phyloP scores from a whole-genome alignment of 371 early-diverging fungal genomes.

The Mortierella sp. region DNA sequence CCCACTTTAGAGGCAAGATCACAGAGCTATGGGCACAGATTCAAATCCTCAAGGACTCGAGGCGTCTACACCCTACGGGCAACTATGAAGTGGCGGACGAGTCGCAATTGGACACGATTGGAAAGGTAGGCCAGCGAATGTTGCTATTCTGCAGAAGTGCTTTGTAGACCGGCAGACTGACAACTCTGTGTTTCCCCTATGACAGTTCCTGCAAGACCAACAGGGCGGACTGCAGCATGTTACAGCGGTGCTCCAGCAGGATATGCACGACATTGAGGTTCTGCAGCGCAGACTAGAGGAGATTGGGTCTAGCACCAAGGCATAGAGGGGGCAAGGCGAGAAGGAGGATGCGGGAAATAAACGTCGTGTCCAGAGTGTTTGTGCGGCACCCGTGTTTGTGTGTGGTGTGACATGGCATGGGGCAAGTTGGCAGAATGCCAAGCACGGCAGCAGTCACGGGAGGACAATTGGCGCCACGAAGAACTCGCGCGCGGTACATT shows the following conservation, averaged over 20 bases:
- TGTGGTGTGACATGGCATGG: too few species aligned
- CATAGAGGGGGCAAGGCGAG: conserved; percentile 7
- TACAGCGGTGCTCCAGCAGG: conserved; percentile 65
- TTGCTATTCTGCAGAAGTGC: neutral
- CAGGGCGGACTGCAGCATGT: conserved; percentile 72
- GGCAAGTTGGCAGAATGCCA: too few species aligned
- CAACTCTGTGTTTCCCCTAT: too few species aligned
- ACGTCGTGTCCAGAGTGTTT: too few species aligned
- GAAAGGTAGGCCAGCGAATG: conserved; percentile 55
- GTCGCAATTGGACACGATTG: conserved; percentile 58
- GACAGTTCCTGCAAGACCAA: conserved; percentile 67
- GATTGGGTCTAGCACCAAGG: conserved; percentile 26
- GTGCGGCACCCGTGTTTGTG: too few species aligned
- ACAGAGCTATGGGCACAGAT: conserved; percentile 85
- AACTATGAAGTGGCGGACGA: conserved; percentile 57
- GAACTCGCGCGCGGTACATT: too few species aligned
- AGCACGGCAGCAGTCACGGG: too few species aligned
- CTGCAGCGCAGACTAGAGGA: conserved; percentile 50
- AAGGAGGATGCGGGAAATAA: neutral
- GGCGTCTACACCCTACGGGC: conserved; percentile 58
- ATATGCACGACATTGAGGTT: conserved; percentile 55
- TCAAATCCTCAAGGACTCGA: conserved; percentile 80
- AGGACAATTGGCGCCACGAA: too few species aligned
- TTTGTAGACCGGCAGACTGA: too few species aligned
- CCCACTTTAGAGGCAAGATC: conserved; percentile 82